phyloP scores from a whole-genome alignment of 352 stramenopile species.

The Peronosclerospora sorghi region DNA sequence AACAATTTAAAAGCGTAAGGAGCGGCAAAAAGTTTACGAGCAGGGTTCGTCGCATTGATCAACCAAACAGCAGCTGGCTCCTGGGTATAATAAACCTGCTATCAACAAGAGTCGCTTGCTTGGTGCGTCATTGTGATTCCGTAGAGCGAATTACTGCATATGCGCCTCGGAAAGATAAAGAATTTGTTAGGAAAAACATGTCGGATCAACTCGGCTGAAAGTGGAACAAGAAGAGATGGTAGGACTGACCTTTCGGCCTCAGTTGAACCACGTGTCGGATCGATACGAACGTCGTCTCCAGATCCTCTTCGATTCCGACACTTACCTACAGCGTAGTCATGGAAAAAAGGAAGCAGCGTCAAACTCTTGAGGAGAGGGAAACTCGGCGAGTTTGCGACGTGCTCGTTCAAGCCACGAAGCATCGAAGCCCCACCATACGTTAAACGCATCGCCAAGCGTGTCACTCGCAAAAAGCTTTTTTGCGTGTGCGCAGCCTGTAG shows the following conservation, averaged over 20 bases:
- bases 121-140: conserved; percentile 75
- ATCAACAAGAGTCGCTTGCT: conserved; percentile 75
- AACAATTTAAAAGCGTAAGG: conserved; percentile 62
- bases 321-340: conserved; percentile 73
- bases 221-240: conserved; percentile 84
- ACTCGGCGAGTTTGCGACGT: conserved; percentile 72
- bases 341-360: conserved; percentile 72
- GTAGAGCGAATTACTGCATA: conserved; percentile 69
- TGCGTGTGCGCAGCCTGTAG: conserved; percentile 50
- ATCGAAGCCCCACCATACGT: conserved; percentile 79
- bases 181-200: conserved; percentile 67
- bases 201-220: conserved; percentile 75
- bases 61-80: conserved; percentile 49
- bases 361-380: conserved; percentile 69
- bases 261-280: conserved; percentile 58
- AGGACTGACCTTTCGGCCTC: conserved; percentile 64
- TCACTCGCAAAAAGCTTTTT: conserved; percentile 58
- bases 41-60: conserved; percentile 43
- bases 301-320: conserved; percentile 67
- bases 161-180: conserved; percentile 66
- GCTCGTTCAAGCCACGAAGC: conserved; percentile 76
- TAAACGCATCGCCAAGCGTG: conserved; percentile 68
- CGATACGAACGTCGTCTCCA: conserved; percentile 64
- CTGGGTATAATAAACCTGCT: conserved; percentile 45
- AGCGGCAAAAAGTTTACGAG: conserved; percentile 66